Evolutionary conservation across 495 filamentous ascomycete species (phyloP), one percentile per base, ranked within the genome.

Genomic region (Xylaria bambusicola): DNA sequence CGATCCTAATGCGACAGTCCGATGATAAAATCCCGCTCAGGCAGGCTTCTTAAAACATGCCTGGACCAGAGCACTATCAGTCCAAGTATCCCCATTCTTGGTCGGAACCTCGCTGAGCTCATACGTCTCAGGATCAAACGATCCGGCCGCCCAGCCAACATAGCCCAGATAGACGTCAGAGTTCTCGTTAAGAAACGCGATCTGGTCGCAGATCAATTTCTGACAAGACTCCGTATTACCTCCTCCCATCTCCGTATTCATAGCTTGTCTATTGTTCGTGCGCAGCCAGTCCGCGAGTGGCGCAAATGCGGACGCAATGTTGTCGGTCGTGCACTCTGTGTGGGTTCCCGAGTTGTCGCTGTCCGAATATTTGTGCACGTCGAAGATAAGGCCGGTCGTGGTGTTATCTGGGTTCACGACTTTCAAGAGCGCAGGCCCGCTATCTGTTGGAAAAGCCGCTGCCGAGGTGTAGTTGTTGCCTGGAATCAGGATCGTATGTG

Each of bases 281-380:
- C 77, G 64, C 45, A 84, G 70, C 71, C 72, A 84, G 13, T 70
- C 68, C 0, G 77, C 75, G 2, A 84, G 72, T 4, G 76, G 72
- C 26, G 66, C 56, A 67, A 84, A 83, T 17, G 75, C 73, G 29
- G 41, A 61, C 49, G 66, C 65, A 56, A 82, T 74, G 60, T 79
- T 77, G 60, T 80, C 73, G 6, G 72, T 80, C 24, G 72, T 67
- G 72, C 83, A 86, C 5, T 75, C 67, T 17, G 75, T 63, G 69
- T 79, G 71, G 4, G 81, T 84, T 36, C 83, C 83, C 12, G 72
- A 77, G 67, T 74, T 73, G 63, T 85, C 84, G 15, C 62, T 71
- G 62, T 85, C 83, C 41, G 83, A 75, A 68, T 86, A 86, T 61
- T 85, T 67, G 51, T 72, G 70, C 2, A 72, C 61, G 61, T 86